Evolutionary conservation across 2,329 filamentous ascomycete genomes (phyloP).

Genomic region (Aureobasidium pullulans): DNA sequence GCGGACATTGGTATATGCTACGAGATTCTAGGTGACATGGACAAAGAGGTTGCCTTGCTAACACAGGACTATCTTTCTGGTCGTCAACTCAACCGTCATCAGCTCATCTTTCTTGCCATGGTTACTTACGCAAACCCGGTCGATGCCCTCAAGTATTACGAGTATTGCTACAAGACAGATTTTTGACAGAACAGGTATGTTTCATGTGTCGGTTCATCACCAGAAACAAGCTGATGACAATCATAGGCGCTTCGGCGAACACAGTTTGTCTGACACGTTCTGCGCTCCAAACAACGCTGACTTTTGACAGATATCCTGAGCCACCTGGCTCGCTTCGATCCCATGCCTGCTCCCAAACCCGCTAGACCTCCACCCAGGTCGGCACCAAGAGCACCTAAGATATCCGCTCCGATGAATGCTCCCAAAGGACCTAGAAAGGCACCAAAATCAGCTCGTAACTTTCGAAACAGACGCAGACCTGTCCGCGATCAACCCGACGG

Average conservation of each 20-base stretch:
- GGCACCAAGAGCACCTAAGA: not conserved
- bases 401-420: not conserved
- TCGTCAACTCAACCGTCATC: not conserved
- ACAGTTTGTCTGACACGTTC: not conserved
- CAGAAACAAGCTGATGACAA: not conserved
- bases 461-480: not conserved
- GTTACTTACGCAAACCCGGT: constrained; percentile 1
- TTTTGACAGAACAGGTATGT: not conserved
- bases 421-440: not conserved
- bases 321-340: not conserved
- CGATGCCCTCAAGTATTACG: constrained; percentile 9
- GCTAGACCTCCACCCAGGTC: not conserved
- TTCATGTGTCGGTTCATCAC: too few species aligned
- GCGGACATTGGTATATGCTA: not conserved
- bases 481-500: not conserved
- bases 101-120: not conserved
- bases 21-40: not conserved
- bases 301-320: not conserved
- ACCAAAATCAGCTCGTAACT: not conserved
- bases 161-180: constrained; percentile 3
- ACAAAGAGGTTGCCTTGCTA: not conserved
- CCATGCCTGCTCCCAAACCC: not conserved
- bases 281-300: not conserved
- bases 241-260: not conserved
- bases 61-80: not conserved